These are phyloP conservation scores for Phytopythium montanum DNA, from an alignment of 352 stramenopile genomes.

Conservation along the genomic window DNA sequence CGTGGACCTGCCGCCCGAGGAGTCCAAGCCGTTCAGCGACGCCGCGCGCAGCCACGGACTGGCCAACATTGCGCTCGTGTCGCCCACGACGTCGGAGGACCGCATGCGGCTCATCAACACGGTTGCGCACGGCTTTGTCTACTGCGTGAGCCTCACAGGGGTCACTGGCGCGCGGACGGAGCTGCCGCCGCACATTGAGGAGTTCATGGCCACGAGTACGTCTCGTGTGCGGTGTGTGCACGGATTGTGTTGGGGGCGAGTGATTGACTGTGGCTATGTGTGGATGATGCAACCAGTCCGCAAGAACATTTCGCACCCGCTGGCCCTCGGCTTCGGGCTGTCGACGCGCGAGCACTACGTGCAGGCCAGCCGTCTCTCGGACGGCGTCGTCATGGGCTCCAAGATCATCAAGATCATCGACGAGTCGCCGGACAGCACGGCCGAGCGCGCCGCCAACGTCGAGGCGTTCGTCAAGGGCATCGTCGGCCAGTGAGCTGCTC, in stretches of 20 bases:
- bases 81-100: constrained; percentile 95
- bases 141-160: constrained; percentile 86
- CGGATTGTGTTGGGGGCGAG: not conserved
- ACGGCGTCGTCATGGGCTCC: constrained; percentile 89
- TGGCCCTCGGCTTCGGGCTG: constrained; percentile 97
- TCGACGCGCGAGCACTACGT: constrained; percentile 91
- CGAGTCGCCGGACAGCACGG: constrained; percentile 47
- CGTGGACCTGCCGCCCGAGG: constrained; percentile 96
- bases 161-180: constrained; percentile 93
- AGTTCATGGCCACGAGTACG: constrained; percentile 91
- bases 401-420: constrained; percentile 88
- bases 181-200: constrained; percentile 91
- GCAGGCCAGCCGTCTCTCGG: constrained; percentile 90
- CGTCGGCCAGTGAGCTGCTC: constrained; percentile 29
- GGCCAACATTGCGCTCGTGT: constrained; percentile 96
- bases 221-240: constrained; percentile 9
- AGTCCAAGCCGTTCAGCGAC: constrained; percentile 89
- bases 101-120: constrained; percentile 85
- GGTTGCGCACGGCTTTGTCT: constrained; percentile 81
- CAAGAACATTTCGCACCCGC: constrained; percentile 80
- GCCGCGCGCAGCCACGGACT: constrained; percentile 90
- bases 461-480: constrained; percentile 80
- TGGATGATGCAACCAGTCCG: constrained; percentile 59
- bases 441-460: constrained; percentile 61
- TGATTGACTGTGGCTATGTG: constrained; percentile 6